Percentiles rank a stretch among this genome's conserved stretches.
Evolutionary conservation across 2,329 filamentous ascomycete genomes (phyloP).

Genomic region (Thelonectria discophora): DNA sequence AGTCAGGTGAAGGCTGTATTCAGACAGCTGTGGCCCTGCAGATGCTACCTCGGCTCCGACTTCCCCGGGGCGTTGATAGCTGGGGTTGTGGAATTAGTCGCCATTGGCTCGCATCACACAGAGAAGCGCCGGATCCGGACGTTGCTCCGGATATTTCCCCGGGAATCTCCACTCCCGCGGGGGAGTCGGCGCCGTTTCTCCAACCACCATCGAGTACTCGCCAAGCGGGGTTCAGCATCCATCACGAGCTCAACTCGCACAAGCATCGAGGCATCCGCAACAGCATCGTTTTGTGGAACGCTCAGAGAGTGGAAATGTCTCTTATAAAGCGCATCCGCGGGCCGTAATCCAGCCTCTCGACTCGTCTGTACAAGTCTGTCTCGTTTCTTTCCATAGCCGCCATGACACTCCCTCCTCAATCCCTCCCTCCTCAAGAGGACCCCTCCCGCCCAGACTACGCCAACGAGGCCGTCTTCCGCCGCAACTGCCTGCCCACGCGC

Average conservation of each 20-base stretch:
- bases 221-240: slow-evolving; percentile 13
- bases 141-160: slow-evolving; percentile 10
- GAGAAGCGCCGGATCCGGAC: neutral
- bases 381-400: neutral
- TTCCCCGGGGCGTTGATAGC: slow-evolving; percentile 11
- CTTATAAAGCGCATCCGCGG: slow-evolving; percentile 16
- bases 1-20: too few species aligned
- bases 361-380: neutral
- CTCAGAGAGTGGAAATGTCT: slow-evolving; percentile 5
- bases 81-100: neutral
- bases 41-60: slow-evolving; percentile 20
- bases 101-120: slow-evolving; percentile 15
- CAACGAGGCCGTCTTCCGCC: slow-evolving; percentile 61
- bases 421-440: slow-evolving; percentile 48
- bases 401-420: slow-evolving; percentile 37
- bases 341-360: neutral
- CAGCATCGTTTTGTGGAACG: slow-evolving; percentile 20
- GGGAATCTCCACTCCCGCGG: slow-evolving; percentile 15
- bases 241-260: slow-evolving; percentile 14
- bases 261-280: neutral
- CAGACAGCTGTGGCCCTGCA: neutral
- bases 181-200: slow-evolving; percentile 10
- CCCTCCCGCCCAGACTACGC: slow-evolving; percentile 55
- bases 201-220: too few species aligned
- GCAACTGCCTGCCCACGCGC: slow-evolving; percentile 62